A percentile compares a stretch with the other conserved stretches of the same genome.
Evolutionary conservation across 2,329 filamentous ascomycete genomes (phyloP).

Genomic region (Pseudogymnoascus pannorum): DNA sequence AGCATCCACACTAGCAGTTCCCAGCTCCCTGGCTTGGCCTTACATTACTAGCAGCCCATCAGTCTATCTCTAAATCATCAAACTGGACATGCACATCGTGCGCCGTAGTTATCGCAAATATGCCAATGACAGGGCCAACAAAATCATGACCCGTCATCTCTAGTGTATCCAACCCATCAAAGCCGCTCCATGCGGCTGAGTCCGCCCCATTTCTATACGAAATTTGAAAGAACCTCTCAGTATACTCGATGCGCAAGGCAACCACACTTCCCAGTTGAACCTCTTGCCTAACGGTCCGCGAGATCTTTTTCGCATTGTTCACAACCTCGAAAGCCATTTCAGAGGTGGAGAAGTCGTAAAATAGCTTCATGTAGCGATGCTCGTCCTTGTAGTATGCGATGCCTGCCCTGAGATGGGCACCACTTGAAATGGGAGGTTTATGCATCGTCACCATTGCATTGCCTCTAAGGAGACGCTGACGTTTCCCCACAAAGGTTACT

Average conservation of each 20-base stretch:
- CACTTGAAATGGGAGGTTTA: background rate
- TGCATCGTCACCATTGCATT: constrained; percentile 12
- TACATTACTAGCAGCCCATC: constrained; percentile 11
- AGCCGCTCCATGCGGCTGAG: constrained; percentile 10
- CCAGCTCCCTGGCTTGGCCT: too few relatives aligned
- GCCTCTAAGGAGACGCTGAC: constrained; percentile 21
- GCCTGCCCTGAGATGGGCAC: constrained; percentile 14
- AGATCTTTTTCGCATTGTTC: constrained; percentile 16
- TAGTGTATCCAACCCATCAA: constrained; percentile 22
- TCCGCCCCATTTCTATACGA: constrained; percentile 9
- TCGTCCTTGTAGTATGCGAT: constrained; percentile 23
- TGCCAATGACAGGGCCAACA: constrained; percentile 29
- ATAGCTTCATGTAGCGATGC: constrained; percentile 19
- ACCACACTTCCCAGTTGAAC: background rate
- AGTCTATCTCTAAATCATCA: constrained; percentile 11
- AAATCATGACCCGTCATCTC: constrained; percentile 30
- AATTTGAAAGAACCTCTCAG: background rate
- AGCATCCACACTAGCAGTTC: too few relatives aligned
- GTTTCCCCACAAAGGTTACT: constrained; percentile 24
- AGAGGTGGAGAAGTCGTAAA: constrained; percentile 15
- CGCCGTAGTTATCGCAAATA: constrained; percentile 19
- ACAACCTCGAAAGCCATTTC: constrained; percentile 15
- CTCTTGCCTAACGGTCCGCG: background rate
- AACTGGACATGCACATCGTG: background rate
- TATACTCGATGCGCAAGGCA: constrained; percentile 9